Base-by-base conservation (phyloP, 768 basidiomycete species). In the Boletus sp. region DNA sequence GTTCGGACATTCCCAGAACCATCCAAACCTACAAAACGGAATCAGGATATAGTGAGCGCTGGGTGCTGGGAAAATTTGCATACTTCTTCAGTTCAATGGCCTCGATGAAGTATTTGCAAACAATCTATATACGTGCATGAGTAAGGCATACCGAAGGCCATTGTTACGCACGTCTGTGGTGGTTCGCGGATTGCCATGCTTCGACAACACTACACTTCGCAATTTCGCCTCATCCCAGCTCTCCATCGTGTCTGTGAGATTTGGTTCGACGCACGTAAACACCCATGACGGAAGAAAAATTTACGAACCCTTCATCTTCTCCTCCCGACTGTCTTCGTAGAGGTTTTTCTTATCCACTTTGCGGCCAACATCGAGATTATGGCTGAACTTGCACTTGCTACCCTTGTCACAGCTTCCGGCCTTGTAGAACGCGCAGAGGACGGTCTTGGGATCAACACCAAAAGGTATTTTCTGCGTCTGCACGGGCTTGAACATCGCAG, bases 201-300 rank as follows among this genome's bases (percentile, higher is more conserved):
- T 95, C 10, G 87, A 88, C 17, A 84, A 61, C 1, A 98, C 92
- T 52, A 98, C 97, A n/a, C 74, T 83, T 37, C 84, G 79, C 53
- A 99, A 76, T 73, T 98, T 98, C 65, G 87, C 93, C 56, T 98
- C 90, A 72, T 97, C 93, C 97, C 97, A 99, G 57, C 77, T 84
- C 63, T 97, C 94, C 97, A 98, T 98, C 11, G 93, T 94, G 74
- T 98, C 95, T 94, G 59, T 35, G 34, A 39, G 8, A 21, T 60
- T 45, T n/a, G 13, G 34, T 42, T 39, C 37, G 30, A 40, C 17
- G 43, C 27, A 46, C 27, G 41, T 57, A 23, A 58, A 38, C 29
- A 43, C 37, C 21, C 9, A 27, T 1, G 14, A 38, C 17, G 29
- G 35, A 6, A 34, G 54, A 7, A 35, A 33, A 45, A 23, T 46